These are phyloP conservation scores for Heritiera fomes DNA, from an alignment of 345 rosid genomes.

Conservation along the genomic window DNA sequence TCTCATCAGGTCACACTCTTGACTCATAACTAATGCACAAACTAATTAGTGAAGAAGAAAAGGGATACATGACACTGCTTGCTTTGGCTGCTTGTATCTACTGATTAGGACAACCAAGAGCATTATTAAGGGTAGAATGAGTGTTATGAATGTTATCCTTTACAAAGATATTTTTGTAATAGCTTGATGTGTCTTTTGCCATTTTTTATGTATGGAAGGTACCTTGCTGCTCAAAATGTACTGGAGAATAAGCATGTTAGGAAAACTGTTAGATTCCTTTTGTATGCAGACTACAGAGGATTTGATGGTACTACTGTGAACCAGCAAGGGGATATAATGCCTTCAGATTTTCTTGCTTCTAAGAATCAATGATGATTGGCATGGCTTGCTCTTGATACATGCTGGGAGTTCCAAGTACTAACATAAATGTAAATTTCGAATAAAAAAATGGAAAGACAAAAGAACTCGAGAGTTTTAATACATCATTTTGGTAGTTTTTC, in stretches of 20 bases:
- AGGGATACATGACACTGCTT: not conserved
- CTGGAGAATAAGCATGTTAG: not conserved
- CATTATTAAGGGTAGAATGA: not conserved
- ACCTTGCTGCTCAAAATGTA: not conserved
- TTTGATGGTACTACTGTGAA: not conserved
- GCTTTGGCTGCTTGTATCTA: not conserved
- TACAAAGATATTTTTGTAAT: not conserved
- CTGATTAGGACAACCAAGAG: not conserved
- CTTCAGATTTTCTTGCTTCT: not conserved
- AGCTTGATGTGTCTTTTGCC: not conserved
- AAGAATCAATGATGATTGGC: too few relatives aligned
- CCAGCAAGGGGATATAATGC: not conserved
- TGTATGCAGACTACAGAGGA: not conserved
- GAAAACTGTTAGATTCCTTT: not conserved
- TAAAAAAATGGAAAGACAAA: not conserved
- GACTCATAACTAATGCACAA: not conserved
- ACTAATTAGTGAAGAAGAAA: slow-evolving; percentile 1
- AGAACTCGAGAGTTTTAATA: not conserved
- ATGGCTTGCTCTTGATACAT: not conserved
- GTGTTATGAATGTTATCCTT: not conserved
- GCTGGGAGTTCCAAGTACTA: not conserved
- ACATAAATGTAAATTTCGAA: not conserved
- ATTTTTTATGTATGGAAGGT: not conserved
- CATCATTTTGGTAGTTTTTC: not conserved
- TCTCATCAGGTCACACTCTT: not conserved